Evolutionary conservation across 306 rosid genomes (phyloP).

Genomic region (Prunus armeniaca): DNA sequence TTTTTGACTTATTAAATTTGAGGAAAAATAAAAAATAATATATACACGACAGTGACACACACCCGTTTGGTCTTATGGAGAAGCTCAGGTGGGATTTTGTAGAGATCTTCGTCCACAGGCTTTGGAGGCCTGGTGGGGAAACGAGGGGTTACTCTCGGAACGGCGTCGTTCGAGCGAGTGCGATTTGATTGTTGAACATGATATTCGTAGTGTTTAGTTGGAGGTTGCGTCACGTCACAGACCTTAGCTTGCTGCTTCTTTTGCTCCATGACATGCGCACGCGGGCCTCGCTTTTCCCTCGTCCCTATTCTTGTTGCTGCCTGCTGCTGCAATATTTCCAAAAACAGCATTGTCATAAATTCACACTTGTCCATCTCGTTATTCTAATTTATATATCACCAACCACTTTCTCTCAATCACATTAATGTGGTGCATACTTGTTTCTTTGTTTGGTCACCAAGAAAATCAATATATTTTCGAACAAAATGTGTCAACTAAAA

Average conservation of each 20-base stretch:
- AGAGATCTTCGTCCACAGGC: conserved; percentile 90
- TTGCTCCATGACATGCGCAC: conserved; percentile 33
- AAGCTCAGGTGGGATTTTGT: conserved; percentile 81
- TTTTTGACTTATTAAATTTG: neutral
- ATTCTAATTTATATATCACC: neutral
- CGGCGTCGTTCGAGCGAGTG: conserved; percentile 23
- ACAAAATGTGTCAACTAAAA: no score
- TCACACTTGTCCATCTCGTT: neutral
- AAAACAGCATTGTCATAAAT: no score
- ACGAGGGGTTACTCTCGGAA: conserved; percentile 25
- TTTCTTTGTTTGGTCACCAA: neutral
- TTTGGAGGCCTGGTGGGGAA: conserved; percentile 39
- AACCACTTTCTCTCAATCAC: neutral
- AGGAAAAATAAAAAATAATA: neutral
- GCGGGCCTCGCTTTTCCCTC: conserved; percentile 43
- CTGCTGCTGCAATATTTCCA: conserved; percentile 11
- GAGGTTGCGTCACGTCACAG: conserved; percentile 57
- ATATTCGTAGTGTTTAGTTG: conserved; percentile 23
- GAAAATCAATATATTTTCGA: neutral
- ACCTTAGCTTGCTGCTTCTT: conserved; percentile 44
- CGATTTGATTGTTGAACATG: neutral
- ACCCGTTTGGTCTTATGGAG: conserved; percentile 67
- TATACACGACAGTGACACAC: neutral
- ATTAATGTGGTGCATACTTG: neutral
- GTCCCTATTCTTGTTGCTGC: conserved; percentile 19